A percentile compares a stretch with the other conserved stretches of the same genome.
Conservation (phyloP, 2,329 filamentous ascomycete species). For the Talaromyces verruculosus region DNA sequence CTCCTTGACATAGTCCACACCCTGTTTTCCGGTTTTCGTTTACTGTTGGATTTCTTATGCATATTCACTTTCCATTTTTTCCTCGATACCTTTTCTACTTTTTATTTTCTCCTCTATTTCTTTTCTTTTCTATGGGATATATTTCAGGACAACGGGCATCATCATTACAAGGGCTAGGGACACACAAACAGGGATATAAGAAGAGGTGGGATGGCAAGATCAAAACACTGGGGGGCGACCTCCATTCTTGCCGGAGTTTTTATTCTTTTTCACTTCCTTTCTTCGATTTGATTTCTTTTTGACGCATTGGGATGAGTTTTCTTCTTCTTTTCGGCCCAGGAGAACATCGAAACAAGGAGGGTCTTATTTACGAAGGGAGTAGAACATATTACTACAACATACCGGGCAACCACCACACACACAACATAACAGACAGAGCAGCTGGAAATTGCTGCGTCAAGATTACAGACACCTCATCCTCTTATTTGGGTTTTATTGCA, state of each 20-base stretch:
- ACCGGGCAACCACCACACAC: slow-evolving; percentile 12
- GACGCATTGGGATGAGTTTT: slow-evolving; percentile 10
- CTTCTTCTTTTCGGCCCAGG: not conserved
- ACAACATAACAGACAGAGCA: not conserved
- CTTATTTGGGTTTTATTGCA: not conserved
- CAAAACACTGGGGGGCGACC: slow-evolving; percentile 18
- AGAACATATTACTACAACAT: slow-evolving; percentile 3
- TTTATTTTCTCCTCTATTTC: not conserved
- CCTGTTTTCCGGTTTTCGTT: slow-evolving; percentile 23
- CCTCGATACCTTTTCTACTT: slow-evolving; percentile 23
- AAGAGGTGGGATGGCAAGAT: slow-evolving; percentile 19
- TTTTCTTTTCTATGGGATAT: slow-evolving; percentile 7
- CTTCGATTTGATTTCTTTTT: not conserved
- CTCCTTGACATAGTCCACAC: slow-evolving; percentile 35
- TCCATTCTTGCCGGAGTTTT: slow-evolving; percentile 21
- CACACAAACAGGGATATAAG: slow-evolving; percentile 7
- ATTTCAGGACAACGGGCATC: slow-evolving; percentile 4
- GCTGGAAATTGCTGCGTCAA: not conserved
- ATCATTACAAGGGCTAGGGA: slow-evolving; percentile 10
- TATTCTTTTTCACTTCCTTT: slow-evolving; percentile 14
- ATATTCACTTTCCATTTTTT: slow-evolving; percentile 24
- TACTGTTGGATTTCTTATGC: slow-evolving; percentile 22
- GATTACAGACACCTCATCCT: slow-evolving; percentile 3
- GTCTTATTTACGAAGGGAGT: not conserved
- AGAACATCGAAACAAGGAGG: not conserved